Percentiles rank a stretch among this genome's conserved stretches.
These are phyloP conservation scores for Amaranthus tricolor DNA, from an alignment of 179 eudicot genomes.

Conservation along the genomic window DNA sequence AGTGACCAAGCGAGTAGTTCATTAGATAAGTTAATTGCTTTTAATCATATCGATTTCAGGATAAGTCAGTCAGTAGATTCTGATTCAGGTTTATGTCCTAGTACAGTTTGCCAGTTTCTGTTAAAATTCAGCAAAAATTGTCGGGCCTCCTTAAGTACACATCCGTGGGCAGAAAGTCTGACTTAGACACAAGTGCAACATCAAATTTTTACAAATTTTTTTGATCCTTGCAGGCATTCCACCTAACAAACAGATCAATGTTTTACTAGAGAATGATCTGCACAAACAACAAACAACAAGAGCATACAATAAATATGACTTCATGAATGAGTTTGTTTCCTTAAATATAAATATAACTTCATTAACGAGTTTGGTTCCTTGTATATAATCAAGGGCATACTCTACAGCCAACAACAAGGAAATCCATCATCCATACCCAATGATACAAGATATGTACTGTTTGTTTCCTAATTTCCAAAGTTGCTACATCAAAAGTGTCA, in stretches of 20 bases:
- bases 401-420: neutral
- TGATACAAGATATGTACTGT: neutral
- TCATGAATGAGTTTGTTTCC: neutral
- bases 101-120: too few relatives aligned
- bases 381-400: neutral
- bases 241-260: neutral
- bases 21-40: too few relatives aligned
- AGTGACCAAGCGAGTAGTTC: too few relatives aligned
- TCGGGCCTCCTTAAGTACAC: neutral
- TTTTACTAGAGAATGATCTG: neutral
- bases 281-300: neutral
- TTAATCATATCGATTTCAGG: too few relatives aligned
- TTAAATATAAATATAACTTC: neutral
- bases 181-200: neutral
- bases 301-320: neutral
- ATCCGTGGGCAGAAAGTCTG: neutral
- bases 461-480: neutral
- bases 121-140: too few relatives aligned
- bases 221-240: neutral
- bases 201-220: neutral
- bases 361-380: neutral
- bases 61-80: too few relatives aligned
- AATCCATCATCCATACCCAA: neutral
- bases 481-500: neutral
- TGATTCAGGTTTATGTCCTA: too few relatives aligned